Percentiles rank a stretch among this genome's conserved stretches.
These are phyloP conservation scores for Knoxdaviesia capensis DNA, from an alignment of 2,329 filamentous ascomycete species.

Conservation along the genomic window DNA sequence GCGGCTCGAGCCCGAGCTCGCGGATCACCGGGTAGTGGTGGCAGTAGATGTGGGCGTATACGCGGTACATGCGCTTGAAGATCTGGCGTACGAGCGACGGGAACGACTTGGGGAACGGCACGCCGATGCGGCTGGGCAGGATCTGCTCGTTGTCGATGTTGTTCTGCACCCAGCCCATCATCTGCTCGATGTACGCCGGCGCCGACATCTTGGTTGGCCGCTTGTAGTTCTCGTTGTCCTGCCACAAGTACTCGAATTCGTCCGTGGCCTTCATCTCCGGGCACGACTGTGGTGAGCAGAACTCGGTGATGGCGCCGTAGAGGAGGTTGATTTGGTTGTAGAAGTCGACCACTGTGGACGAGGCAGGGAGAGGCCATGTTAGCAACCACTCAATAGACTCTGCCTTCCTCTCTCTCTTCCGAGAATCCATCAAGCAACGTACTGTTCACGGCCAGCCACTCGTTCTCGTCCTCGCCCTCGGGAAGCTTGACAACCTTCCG, in stretches of 20 bases:
- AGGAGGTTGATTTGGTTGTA: constrained; percentile 99
- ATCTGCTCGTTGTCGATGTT: constrained; percentile 91
- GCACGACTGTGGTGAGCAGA: constrained; percentile 91
- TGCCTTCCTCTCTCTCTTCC: not conserved
- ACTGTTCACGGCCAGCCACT: constrained; percentile 98
- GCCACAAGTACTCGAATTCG: constrained; percentile 99
- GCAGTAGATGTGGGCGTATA: constrained; percentile 99
- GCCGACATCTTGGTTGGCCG: constrained; percentile 95
- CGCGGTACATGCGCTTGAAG: constrained; percentile 96
- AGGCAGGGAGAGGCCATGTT: constrained; percentile 9
- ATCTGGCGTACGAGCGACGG: constrained; percentile 76
- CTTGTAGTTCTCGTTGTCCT: constrained; percentile 86
- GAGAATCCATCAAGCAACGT: constrained; percentile 12
- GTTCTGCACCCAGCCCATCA: constrained; percentile 91
- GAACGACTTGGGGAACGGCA: constrained; percentile 89
- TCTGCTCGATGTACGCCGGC: constrained; percentile 90
- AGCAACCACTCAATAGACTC: not conserved
- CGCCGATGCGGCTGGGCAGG: constrained; percentile 86
- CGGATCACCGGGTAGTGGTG: constrained; percentile 97
- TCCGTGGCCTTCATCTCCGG: constrained; percentile 99
- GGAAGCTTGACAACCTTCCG: constrained; percentile 92
- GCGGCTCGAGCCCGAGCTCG: constrained; percentile 84
- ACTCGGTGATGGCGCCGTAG: constrained; percentile 96
- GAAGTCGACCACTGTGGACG: constrained; percentile 73
- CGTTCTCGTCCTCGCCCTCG: constrained; percentile 91